Conservation (phyloP, 306 rosid genomes). For the Ziziphus jujuba region DNA sequence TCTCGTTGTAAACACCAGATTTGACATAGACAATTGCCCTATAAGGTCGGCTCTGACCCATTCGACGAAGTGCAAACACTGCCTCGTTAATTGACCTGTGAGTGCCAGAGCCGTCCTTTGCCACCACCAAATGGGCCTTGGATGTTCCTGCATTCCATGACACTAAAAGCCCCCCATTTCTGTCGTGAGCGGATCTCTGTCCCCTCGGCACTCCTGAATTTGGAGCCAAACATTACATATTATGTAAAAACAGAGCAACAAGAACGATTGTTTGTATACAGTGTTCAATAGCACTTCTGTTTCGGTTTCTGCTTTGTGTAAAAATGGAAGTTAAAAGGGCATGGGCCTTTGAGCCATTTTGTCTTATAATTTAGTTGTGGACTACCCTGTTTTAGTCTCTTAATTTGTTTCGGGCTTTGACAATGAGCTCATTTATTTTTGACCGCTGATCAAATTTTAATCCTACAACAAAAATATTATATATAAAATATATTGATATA, state of each 20-base stretch:
- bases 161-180: slow-evolving; percentile 35
- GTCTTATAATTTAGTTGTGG: neutral
- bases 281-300: no score
- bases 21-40: slow-evolving; percentile 50
- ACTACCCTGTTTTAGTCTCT: no score
- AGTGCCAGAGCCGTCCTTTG: slow-evolving; percentile 61
- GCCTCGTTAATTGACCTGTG: slow-evolving; percentile 51
- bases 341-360: no score
- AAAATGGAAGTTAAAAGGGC: no score
- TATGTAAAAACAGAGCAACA: neutral
- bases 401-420: no score
- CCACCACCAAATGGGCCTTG: slow-evolving; percentile 48
- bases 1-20: slow-evolving; percentile 56
- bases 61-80: slow-evolving; percentile 39
- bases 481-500: no score
- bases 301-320: no score
- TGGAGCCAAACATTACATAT: neutral
- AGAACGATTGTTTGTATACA: no score
- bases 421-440: no score
- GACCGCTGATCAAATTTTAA: no score
- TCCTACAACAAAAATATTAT: no score
- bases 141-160: slow-evolving; percentile 47
- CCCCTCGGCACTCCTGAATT: neutral
- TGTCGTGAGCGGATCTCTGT: slow-evolving; percentile 1
- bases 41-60: slow-evolving; percentile 25